Evolutionary conservation across 306 rosid genomes (phyloP).

Genomic region (Trichosanthes cucumerina): DNA sequence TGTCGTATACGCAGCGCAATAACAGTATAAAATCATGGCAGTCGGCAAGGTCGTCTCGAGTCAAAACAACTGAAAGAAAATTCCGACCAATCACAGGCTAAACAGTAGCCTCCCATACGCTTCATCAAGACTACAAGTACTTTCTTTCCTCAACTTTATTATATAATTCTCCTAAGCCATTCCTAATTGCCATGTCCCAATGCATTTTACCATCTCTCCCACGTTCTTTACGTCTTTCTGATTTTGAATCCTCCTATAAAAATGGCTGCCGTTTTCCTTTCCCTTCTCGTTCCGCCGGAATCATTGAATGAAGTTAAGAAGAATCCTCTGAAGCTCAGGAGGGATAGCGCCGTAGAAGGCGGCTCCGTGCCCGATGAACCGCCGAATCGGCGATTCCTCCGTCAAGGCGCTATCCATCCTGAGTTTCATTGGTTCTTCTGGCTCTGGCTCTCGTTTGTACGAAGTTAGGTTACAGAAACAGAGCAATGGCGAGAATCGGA

Average conservation of each 20-base stretch:
- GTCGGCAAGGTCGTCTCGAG: background rate
- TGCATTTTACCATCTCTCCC: background rate
- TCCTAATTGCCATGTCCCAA: too few species aligned
- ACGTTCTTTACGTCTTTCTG: background rate
- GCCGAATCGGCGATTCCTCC: background rate
- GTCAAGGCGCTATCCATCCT: constrained; percentile 14
- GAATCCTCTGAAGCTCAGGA: constrained; percentile 18
- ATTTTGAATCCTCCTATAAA: background rate
- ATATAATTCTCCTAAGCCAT: background rate
- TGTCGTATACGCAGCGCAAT: background rate
- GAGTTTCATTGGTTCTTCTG: constrained; percentile 15
- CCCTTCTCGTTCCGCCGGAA: background rate
- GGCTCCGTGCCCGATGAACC: background rate
- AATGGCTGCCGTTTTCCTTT: background rate
- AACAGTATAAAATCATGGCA: background rate
- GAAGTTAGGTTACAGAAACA: background rate
- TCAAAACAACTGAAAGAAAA: background rate
- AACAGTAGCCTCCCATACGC: background rate
- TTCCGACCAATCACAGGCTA: background rate
- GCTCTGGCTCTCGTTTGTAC: background rate
- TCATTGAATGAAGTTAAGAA: background rate
- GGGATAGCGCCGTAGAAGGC: constrained; percentile 13
- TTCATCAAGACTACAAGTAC: background rate
- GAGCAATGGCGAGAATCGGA: background rate
- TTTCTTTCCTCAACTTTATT: background rate